Evolutionary conservation across 352 stramenopile species (phyloP), one percentile per base, ranked within the genome.

Genomic region (Globisporangium barbulae): DNA sequence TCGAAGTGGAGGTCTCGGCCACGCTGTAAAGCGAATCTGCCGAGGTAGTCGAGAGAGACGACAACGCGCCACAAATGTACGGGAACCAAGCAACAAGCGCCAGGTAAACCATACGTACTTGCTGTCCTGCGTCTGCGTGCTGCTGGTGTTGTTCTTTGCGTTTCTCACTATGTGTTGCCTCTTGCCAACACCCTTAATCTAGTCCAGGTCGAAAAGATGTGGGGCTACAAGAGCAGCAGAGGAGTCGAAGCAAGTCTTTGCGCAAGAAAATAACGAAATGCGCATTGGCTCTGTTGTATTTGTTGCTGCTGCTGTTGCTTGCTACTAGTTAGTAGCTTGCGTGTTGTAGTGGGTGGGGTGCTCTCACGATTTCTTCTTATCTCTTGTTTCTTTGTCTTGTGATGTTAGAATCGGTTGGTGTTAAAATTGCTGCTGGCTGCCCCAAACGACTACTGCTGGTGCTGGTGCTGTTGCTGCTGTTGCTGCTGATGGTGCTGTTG

Each of bases 1-100:
- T 91, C 17, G 83, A 91, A 63, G 68, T 91, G 21, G 79, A 85
- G 60, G 77, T 91, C n/a, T 53, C 65, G 2, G 72, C 80, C 19
- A 83, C 71, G 48, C 47, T 84, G 63, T 88, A 60, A 47, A 55
- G 9, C 49, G 30, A 21, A 37, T 37, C 15, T 42, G 37, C 17
- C 9, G 37, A 17, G 37, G 15, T 5, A 17, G 2, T 42, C 37
- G 15, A 42, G 37, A 42, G 37, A 17, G 10, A 42, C 37, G 10
- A 42, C 37, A 42, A 42, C 8, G 37, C 37, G 0, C 25, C 25
- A 5, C 8, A 42, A 42, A 5, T 42, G 37, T 42, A 42, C 10
- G 4, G 37, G 37, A 42, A 42, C 12, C 10, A 13, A 42, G 37
- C 37, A 28, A 28, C 25, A 28, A 28, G 25, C 25, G 25, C 25